Evolutionary conservation across 176 grass and related monocot species (phyloP).

Genomic region (Oryza punctata): DNA sequence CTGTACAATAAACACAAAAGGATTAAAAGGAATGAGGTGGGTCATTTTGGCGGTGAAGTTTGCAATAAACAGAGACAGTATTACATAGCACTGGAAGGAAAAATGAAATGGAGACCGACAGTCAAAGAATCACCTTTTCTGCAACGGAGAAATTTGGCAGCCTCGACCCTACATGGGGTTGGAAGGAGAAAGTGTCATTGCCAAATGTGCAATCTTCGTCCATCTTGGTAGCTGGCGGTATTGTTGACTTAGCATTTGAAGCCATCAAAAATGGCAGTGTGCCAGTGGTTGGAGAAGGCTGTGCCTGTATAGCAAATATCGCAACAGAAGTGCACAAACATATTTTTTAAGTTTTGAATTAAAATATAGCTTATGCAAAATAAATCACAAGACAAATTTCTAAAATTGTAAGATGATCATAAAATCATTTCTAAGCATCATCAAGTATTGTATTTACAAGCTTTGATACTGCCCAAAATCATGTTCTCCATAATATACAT

Average conservation of each 20-base stretch:
- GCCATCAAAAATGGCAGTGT: conserved; percentile 63
- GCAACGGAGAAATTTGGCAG: conserved; percentile 44
- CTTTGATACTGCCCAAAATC: conserved; percentile 25
- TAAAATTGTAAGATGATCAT: conserved; percentile 13
- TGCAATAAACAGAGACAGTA: conserved; percentile 24
- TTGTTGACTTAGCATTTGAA: conserved; percentile 38
- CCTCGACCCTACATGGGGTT: conserved; percentile 52
- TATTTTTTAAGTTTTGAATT: background rate
- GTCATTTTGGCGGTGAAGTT: background rate
- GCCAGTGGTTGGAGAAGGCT: conserved; percentile 90
- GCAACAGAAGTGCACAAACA: background rate
- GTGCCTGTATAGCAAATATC: conserved; percentile 52
- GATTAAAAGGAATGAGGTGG: background rate
- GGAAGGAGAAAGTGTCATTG: conserved; percentile 79
- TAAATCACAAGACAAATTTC: conserved; percentile 12
- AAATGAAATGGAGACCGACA: background rate
- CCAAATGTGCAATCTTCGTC: conserved; percentile 42
- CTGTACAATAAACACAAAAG: conserved; percentile 25
- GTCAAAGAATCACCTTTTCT: conserved; percentile 55
- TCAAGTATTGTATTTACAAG: background rate
- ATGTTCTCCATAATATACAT: conserved; percentile 12
- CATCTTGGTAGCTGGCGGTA: conserved; percentile 23
- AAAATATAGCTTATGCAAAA: conserved; percentile 6
- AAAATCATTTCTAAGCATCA: conserved; percentile 29
- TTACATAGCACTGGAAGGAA: conserved; percentile 1